Evolutionary conservation across 202 grass and related monocot genomes (phyloP), one percentile per base, ranked within the genome.

Genomic region (Panicum virgatum): DNA sequence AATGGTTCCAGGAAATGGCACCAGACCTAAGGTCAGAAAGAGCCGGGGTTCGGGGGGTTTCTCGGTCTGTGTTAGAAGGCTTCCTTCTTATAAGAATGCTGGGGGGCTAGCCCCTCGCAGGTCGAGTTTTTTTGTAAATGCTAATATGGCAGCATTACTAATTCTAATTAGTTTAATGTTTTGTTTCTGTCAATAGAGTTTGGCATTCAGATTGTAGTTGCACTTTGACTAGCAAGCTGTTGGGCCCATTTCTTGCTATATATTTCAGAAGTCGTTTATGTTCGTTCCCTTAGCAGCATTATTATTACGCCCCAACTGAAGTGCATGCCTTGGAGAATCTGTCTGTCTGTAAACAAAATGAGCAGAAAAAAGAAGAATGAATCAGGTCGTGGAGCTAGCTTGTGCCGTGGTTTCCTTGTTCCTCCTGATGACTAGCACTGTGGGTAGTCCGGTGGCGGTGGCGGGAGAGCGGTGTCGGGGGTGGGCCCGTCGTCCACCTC

Each of bases 401-500:
- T 32, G 32, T 32, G 1, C 32, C 32, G 32, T 14, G n/a, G 8
- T 57, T 25, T 59, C 3, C 22, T 45, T 69, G 39, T 69, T 45
- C 39, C n/a, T 43, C 11, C 1, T 25, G 16, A 5, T 43, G n/a
- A n/a, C n/a, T 75, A 84, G 72, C 86, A 86, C 57, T 42, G 58
- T 12, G 88, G 91, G 37, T 88, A 90, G 64, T 88, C 91, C 3
- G 66, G 25, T 25, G 85, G 88, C 8, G 84, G 88, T 10, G 88
- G 85, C 0, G 85, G 85, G 19, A 88, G 88, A 9, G 58, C 36
- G 59, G 85, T 22, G 58, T 90, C 78, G 3, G 78, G 29, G 19
- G 84, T 93, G 5, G 82, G 85, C 16, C 91, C 91, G 72, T 88
- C 75, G 9, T 88, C 68, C 45, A 93, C 88, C 82, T 88, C 73